Evolutionary conservation across 2,329 filamentous ascomycete species (phyloP).

Genomic region (Dryadomyces quercivorus): DNA sequence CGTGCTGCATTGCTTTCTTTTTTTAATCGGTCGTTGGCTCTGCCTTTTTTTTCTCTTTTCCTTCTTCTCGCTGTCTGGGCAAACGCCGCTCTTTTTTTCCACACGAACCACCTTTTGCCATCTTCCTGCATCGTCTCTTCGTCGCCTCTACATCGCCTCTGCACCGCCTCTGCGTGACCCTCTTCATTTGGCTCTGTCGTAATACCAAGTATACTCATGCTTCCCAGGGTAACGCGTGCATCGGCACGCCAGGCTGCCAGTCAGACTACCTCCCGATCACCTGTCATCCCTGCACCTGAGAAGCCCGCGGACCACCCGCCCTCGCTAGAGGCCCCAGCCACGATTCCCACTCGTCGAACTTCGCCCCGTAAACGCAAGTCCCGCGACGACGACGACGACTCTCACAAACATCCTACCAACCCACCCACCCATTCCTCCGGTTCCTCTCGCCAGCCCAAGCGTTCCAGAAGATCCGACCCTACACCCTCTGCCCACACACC

Average conservation of each 20-base stretch:
- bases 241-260: constrained; percentile 79
- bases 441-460: constrained; percentile 53
- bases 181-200: background rate
- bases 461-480: constrained; percentile 45
- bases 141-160: too few relatives aligned
- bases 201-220: constrained; percentile 58
- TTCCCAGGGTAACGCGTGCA: constrained; percentile 91
- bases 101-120: background rate
- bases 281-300: constrained; percentile 27
- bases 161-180: background rate
- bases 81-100: background rate
- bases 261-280: constrained; percentile 25
- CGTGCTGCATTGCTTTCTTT: background rate
- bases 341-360: constrained; percentile 29
- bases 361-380: constrained; percentile 67
- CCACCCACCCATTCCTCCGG: constrained; percentile 13
- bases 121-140: background rate
- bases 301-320: constrained; percentile 25
- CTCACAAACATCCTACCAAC: constrained; percentile 14
- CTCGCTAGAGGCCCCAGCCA: background rate
- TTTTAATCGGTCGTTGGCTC: background rate
- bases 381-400: constrained; percentile 30
- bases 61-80: background rate
- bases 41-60: background rate
- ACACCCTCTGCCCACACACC: constrained; percentile 19